Evolutionary conservation across 805 yeast species (phyloP), one percentile per base, ranked within the genome.

Genomic region (Brettanomyces sp.): DNA sequence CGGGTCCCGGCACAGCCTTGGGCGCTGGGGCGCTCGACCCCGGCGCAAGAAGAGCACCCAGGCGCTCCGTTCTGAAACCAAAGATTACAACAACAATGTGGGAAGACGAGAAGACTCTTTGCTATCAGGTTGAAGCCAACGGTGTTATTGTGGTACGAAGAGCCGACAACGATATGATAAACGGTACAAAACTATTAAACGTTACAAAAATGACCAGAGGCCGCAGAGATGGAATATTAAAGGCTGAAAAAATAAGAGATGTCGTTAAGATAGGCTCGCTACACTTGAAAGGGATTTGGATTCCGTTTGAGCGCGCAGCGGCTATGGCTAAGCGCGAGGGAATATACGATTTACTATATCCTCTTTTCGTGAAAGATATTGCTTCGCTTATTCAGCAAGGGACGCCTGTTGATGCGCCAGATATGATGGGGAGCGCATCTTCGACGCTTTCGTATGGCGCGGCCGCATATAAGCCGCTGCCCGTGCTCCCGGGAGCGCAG

Each of bases 221-320:
- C 35, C 68, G 86, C 46, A 66, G 87, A 58, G 87, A 80, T 60
- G 87, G 87, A 21, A 80, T 80, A 45, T 66, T 80, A 42, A 80
- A 80, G 59, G 70, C 75, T 46, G 87, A 80, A 59, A 80, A 80
- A 59, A 76, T 77, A 18, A 66, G 86, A 36, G 81, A 80, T 54
- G 87, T 80, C 39, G 85, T 80, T 30, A 80, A 80, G 60, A 80
- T 80, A 56, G 87, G 87, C n/a, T 76, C 82, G n/a, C 80, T 80
- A 85, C 83, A 80, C 59, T 66, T 80, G 51, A 80, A 80, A 58
- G 87, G 87, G 41, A 86, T 80, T 36, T 80, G 87, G 87, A 80
- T 80, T 44, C 87, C 87, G 5, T 80, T 80, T 59, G 86, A 80
- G 56, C 66, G 86, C 45, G 87, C 86, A 3, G 62, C 80, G 34